A percentile compares a stretch with the other conserved stretches of the same genome.
These are phyloP conservation scores for Fennellomyces sp. DNA, from an alignment of 371 early-diverging fungal species.

Conservation along the genomic window DNA sequence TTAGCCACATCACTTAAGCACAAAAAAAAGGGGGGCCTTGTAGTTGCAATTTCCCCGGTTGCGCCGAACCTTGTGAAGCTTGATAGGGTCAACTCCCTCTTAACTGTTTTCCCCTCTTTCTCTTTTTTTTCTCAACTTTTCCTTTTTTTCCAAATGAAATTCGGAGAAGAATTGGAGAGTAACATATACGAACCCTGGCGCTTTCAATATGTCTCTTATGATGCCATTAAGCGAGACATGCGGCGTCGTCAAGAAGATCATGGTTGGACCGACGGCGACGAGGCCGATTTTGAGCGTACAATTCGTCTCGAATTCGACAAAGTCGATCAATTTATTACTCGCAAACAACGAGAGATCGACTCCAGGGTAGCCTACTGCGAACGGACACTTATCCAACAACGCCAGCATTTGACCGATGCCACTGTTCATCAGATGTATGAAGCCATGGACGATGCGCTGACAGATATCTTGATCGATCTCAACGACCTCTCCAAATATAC, in stretches of 20 bases:
- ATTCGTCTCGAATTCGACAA: conserved; percentile 91
- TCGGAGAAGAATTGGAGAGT: conserved; percentile 76
- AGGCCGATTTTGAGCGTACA: conserved; percentile 81
- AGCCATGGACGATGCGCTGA: conserved; percentile 77
- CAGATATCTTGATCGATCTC: conserved; percentile 81
- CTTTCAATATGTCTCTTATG: conserved; percentile 85
- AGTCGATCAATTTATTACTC: conserved; percentile 56
- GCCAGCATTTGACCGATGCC: conserved; percentile 19
- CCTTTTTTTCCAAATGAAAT: conserved; percentile 69
- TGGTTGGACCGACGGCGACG: conserved; percentile 69
- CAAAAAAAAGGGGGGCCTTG: neutral
- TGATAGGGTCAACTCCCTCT: no score
- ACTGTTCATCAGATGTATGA: conserved; percentile 35
- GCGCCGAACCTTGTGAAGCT: no score
- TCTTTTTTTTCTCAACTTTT: neutral
- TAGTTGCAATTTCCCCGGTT: no score
- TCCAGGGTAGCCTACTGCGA: conserved; percentile 84
- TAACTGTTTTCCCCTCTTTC: neutral
- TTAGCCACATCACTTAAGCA: neutral
- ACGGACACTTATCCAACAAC: conserved; percentile 32
- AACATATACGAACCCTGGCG: conserved; percentile 82
- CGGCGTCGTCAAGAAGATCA: conserved; percentile 52
- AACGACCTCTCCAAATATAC: conserved; percentile 92
- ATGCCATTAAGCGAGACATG: conserved; percentile 76
- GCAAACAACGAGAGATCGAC: conserved; percentile 88